These are phyloP conservation scores for Cladosporium phlei DNA, from an alignment of 2,329 filamentous ascomycete genomes.

Conservation along the genomic window DNA sequence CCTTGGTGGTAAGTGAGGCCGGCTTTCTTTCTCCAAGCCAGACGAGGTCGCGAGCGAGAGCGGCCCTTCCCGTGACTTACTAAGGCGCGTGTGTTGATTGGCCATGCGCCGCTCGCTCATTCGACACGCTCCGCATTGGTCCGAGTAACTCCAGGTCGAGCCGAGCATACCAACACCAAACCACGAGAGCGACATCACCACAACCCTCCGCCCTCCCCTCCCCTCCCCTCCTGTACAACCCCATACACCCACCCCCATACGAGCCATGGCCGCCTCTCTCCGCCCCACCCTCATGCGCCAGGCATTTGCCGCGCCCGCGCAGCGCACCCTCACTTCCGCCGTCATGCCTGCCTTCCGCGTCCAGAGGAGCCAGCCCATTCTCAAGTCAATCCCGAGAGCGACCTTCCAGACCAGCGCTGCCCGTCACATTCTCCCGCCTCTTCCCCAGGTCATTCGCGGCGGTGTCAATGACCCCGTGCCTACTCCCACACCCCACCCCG, in stretches of 20 bases:
- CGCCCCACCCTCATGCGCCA: conserved; percentile 48
- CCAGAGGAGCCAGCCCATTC: conserved; percentile 32
- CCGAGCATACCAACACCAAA: neutral
- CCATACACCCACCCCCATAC: conserved; percentile 20
- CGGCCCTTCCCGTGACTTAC: too few species aligned
- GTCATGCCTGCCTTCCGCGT: conserved; percentile 32
- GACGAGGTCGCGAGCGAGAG: neutral
- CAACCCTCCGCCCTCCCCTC: neutral
- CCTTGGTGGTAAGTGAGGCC: conserved; percentile 12
- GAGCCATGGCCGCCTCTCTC: conserved; percentile 50
- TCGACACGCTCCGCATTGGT: neutral
- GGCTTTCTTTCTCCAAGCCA: conserved; percentile 1
- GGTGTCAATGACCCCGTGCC: conserved; percentile 81
- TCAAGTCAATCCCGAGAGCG: conserved; percentile 50
- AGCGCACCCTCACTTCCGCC: conserved; percentile 36
- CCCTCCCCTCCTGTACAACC: conserved; percentile 1
- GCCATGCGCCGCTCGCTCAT: neutral
- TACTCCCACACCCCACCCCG: conserved; percentile 65
- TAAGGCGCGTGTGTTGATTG: neutral
- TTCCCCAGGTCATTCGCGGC: conserved; percentile 53
- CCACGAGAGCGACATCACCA: too few species aligned
- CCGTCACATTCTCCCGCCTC: conserved; percentile 72
- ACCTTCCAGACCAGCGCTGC: conserved; percentile 82
- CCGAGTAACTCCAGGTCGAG: neutral
- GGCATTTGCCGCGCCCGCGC: conserved; percentile 36